Percentiles rank a stretch among this genome's conserved stretches.
These are phyloP conservation scores for Byssoonygena ceratinophila DNA, from an alignment of 2,329 filamentous ascomycete species.

Conservation along the genomic window DNA sequence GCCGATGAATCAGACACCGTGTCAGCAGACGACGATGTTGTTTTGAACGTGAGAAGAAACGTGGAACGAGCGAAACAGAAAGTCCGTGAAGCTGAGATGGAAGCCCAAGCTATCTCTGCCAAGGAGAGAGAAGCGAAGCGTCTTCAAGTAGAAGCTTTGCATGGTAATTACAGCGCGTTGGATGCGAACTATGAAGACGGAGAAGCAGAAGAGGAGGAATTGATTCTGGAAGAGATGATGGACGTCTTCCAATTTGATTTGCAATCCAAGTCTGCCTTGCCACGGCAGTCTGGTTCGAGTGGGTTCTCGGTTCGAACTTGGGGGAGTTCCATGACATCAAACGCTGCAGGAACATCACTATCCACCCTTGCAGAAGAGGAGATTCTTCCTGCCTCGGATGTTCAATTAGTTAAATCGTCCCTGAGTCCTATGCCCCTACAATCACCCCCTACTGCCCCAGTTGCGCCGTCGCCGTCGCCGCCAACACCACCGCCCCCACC, in stretches of 20 bases:
- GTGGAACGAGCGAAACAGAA: conserved; percentile 67
- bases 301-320: conserved; percentile 65
- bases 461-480: conserved; percentile 39
- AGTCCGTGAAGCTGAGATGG: conserved; percentile 61
- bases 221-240: conserved; percentile 77
- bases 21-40: conserved; percentile 23
- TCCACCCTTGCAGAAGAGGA: conserved; percentile 62
- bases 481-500: conserved; percentile 29
- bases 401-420: conserved; percentile 27
- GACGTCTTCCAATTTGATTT: conserved; percentile 71
- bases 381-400: conserved; percentile 29
- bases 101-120: conserved; percentile 52
- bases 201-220: conserved; percentile 62
- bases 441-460: conserved; percentile 6
- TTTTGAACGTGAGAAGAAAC: conserved; percentile 48
- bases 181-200: conserved; percentile 46
- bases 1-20: conserved; percentile 21
- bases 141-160: conserved; percentile 24
- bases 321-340: conserved; percentile 68
- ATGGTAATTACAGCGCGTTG: conserved; percentile 20
- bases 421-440: conserved; percentile 24
- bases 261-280: conserved; percentile 56
- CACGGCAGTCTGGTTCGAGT: conserved; percentile 73
- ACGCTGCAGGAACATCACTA: conserved; percentile 56
- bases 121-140: conserved; percentile 49